Percentiles rank a stretch among this genome's conserved stretches.
These are phyloP conservation scores for Piromyces finnis DNA, from an alignment of 192 early-diverging fungal species.

Conservation along the genomic window DNA sequence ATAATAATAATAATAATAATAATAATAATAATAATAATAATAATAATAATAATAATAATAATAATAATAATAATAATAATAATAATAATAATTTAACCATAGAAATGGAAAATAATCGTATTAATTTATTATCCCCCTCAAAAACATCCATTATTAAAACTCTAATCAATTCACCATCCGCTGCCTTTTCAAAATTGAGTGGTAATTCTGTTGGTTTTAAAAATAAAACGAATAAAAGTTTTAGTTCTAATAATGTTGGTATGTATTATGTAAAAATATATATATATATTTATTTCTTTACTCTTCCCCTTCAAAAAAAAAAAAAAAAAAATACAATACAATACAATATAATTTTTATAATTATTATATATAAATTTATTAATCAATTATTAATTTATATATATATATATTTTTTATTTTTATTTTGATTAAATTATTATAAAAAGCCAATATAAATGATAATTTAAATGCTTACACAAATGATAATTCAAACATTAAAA, in stretches of 20 bases:
- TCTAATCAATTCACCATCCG: not conserved
- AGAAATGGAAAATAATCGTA: not conserved
- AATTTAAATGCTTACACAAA: too few relatives aligned
- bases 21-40: not conserved
- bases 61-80: not conserved
- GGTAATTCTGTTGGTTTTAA: not conserved
- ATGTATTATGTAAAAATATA: too few relatives aligned
- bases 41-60: not conserved
- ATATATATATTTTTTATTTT: too few relatives aligned
- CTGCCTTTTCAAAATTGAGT: not conserved
- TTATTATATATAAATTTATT: too few relatives aligned
- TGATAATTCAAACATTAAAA: too few relatives aligned
- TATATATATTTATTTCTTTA: too few relatives aligned
- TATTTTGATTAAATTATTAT: too few relatives aligned
- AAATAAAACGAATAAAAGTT: not conserved
- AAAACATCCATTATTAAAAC: not conserved
- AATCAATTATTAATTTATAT: too few relatives aligned
- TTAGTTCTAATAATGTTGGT: not conserved
- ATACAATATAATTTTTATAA: too few relatives aligned
- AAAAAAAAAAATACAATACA: too few relatives aligned
- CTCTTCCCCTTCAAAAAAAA: too few relatives aligned
- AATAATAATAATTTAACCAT: not conserved
- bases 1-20: not conserved
- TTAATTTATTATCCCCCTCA: not conserved
- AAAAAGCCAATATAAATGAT: too few relatives aligned